Evolutionary conservation across 2,329 filamentous ascomycete species (phyloP).

Genomic region (Aspergillus oerlinghausenensis): DNA sequence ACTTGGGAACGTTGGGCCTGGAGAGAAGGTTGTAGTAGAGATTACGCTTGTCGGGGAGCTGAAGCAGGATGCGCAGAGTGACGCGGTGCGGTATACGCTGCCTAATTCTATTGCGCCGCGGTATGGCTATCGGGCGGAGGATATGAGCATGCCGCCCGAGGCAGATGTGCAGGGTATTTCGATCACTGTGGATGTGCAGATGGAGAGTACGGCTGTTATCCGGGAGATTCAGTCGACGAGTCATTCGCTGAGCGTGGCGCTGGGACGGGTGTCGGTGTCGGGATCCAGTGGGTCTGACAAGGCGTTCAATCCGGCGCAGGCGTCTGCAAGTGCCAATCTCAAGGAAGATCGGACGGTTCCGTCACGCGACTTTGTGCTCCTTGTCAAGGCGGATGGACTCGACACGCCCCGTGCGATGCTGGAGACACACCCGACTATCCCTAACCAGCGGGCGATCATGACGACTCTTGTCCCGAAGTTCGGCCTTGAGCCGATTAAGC

Average conservation of each 20-base stretch:
- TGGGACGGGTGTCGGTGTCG: conserved; percentile 54
- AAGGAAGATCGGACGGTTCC: conserved; percentile 19
- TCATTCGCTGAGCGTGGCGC: conserved; percentile 61
- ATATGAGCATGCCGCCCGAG: background rate
- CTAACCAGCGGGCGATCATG: conserved; percentile 64
- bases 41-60: conserved; percentile 66
- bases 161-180: conserved; percentile 39
- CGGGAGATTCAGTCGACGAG: conserved; percentile 62
- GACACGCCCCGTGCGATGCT: conserved; percentile 61
- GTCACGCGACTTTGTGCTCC: conserved; percentile 64
- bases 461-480: conserved; percentile 67
- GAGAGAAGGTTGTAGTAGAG: conserved; percentile 54
- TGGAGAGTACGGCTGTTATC: conserved; percentile 55
- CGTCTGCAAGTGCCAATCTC: conserved; percentile 58
- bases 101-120: conserved; percentile 64
- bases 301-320: conserved; percentile 53
- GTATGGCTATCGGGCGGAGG: conserved; percentile 46
- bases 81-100: conserved; percentile 65
- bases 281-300: conserved; percentile 31
- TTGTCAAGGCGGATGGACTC: conserved; percentile 57
- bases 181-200: conserved; percentile 57
- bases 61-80: conserved; percentile 64
- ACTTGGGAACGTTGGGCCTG: conserved; percentile 62
- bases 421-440: conserved; percentile 59
- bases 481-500: conserved; percentile 50